Conservation (phyloP, 805 yeast genomes). For the Metschnikowia kofuensis region DNA sequence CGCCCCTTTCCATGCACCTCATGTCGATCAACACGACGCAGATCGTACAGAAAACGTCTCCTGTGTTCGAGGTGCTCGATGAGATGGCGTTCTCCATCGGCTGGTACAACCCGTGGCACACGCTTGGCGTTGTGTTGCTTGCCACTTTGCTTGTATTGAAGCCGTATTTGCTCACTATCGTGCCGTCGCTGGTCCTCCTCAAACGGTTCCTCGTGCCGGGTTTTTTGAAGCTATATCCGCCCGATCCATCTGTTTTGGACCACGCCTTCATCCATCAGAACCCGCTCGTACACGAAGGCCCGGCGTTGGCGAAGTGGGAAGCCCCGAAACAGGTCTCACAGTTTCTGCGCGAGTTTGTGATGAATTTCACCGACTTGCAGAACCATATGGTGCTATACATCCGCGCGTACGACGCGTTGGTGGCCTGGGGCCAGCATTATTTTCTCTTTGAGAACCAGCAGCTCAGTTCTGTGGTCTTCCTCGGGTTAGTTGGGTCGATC, state of each 20-base stretch:
- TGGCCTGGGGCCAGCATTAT: constrained; percentile 49
- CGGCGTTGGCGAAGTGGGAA: constrained; percentile 43
- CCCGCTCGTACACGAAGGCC: constrained; percentile 45
- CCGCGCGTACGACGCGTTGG: constrained; percentile 54
- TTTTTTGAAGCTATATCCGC: constrained; percentile 59
- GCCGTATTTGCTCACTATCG: constrained; percentile 52
- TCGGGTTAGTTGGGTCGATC: constrained; percentile 30
- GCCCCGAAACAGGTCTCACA: constrained; percentile 74
- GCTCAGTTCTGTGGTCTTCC: constrained; percentile 51
- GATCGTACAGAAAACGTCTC: constrained; percentile 58
- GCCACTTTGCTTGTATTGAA: constrained; percentile 53
- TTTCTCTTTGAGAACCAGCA: constrained; percentile 64
- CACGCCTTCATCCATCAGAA: constrained; percentile 21
- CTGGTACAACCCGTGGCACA: constrained; percentile 64
- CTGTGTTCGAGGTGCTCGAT: constrained; percentile 62
- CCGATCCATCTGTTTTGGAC: constrained; percentile 40
- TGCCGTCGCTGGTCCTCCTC: constrained; percentile 56
- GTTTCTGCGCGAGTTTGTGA: constrained; percentile 69
- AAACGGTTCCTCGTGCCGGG: constrained; percentile 65
- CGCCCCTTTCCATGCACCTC: constrained; percentile 63
- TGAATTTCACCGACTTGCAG: constrained; percentile 81
- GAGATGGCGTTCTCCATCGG: constrained; percentile 49
- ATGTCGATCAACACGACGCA: constrained; percentile 68
- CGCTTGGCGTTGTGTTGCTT: constrained; percentile 53
- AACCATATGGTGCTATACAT: constrained; percentile 73